Evolutionary conservation across 2,329 filamentous ascomycete genomes (phyloP).

Genomic region (Gaeumannomyces sp.): DNA sequence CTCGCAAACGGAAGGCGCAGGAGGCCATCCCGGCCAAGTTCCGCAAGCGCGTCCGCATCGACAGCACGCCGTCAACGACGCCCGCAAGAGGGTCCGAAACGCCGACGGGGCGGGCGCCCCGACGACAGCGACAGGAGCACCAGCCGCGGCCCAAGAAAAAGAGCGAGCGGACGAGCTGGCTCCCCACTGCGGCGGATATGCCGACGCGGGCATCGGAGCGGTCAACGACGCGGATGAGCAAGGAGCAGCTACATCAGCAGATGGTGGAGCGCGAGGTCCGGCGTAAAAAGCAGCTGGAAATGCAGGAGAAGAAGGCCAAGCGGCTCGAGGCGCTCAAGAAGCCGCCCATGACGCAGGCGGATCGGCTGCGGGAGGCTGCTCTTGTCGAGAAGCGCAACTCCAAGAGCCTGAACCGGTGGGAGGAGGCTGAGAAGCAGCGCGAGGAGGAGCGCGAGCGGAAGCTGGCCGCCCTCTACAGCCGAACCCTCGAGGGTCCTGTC

Average conservation of each 20-base stretch:
- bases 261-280: constrained; percentile 67
- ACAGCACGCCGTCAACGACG: constrained; percentile 21
- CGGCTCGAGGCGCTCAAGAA: constrained; percentile 69
- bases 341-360: constrained; percentile 77
- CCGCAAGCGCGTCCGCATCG: constrained; percentile 71
- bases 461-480: constrained; percentile 80
- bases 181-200: constrained; percentile 47
- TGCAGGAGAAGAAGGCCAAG: constrained; percentile 63
- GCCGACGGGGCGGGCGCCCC: constrained; percentile 26
- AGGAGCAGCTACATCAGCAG: constrained; percentile 60
- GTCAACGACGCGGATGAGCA: constrained; percentile 51
- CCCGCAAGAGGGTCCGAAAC: constrained; percentile 27
- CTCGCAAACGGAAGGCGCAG: constrained; percentile 73
- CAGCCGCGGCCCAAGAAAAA: constrained; percentile 52
- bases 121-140: constrained; percentile 29
- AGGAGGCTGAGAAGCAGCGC: constrained; percentile 83
- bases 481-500: constrained; percentile 81
- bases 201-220: constrained; percentile 54
- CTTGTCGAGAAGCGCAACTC: constrained; percentile 79
- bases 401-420: constrained; percentile 89
- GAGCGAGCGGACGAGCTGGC: constrained; percentile 53
- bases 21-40: constrained; percentile 65
- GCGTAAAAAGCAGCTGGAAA: constrained; percentile 62
- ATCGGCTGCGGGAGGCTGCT: constrained; percentile 76
- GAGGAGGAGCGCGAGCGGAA: constrained; percentile 77